A percentile compares a stretch with the other conserved stretches of the same genome.
These are phyloP conservation scores for Colletotrichum euphorbiae DNA, from an alignment of 2,329 filamentous ascomycete species.

Conservation along the genomic window DNA sequence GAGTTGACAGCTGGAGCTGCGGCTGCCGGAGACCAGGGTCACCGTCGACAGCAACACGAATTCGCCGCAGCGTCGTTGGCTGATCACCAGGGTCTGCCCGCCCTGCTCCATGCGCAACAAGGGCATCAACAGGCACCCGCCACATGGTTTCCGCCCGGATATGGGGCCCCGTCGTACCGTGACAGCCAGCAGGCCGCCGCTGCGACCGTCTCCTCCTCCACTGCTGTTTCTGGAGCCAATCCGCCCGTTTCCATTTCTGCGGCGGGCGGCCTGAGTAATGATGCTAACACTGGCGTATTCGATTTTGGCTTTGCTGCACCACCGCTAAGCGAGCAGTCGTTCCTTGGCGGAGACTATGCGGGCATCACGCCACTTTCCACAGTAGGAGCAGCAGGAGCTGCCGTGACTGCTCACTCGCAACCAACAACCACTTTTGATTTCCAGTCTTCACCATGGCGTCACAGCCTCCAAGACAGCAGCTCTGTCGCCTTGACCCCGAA, in stretches of 20 bases:
- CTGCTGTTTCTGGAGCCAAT: slow-evolving; percentile 14
- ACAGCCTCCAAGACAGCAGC: slow-evolving; percentile 28
- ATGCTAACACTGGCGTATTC: slow-evolving; percentile 10
- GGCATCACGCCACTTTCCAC: slow-evolving; percentile 39
- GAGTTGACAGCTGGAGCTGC: slow-evolving; percentile 17
- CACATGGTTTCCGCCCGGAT: slow-evolving; percentile 33
- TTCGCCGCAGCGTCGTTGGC: slow-evolving; percentile 16
- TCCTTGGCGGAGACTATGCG: slow-evolving; percentile 38
- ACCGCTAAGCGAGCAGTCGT: slow-evolving; percentile 33
- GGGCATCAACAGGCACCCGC: slow-evolving; percentile 11
- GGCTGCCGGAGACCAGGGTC: slow-evolving; percentile 26
- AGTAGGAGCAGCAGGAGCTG: slow-evolving; percentile 10
- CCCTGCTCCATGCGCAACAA: slow-evolving; percentile 29
- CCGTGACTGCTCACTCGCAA: slow-evolving; percentile 25
- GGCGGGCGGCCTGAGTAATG: slow-evolving; percentile 8
- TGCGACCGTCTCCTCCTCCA: neutral
- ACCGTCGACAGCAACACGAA: slow-evolving; percentile 5
- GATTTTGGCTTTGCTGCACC: slow-evolving; percentile 35
- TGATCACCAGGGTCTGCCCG: slow-evolving; percentile 18
- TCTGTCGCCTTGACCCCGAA: slow-evolving; percentile 33
- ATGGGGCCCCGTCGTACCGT: slow-evolving; percentile 23
- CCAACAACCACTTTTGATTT: slow-evolving; percentile 32
- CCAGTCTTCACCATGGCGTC: slow-evolving; percentile 35
- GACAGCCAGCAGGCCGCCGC: slow-evolving; percentile 24
- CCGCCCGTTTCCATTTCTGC: slow-evolving; percentile 13